Percentiles rank a stretch among this genome's conserved stretches.
Evolutionary conservation across 352 stramenopile species (phyloP).

Genomic region (Phytophthora meadii): DNA sequence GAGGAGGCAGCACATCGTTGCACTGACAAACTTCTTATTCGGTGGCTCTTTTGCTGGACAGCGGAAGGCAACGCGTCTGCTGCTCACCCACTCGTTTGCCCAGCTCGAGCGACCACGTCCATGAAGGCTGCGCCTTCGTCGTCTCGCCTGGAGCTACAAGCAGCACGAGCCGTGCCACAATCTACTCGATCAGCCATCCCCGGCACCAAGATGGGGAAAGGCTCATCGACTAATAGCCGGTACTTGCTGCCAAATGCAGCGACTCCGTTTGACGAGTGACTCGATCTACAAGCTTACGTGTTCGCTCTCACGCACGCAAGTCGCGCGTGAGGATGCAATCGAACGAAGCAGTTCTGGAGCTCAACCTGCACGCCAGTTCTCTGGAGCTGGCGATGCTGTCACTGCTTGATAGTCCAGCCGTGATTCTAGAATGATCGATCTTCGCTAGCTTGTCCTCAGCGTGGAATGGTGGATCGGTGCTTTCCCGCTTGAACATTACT

Average conservation of each 20-base stretch:
- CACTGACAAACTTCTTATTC: conserved; percentile 34
- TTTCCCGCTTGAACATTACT: conserved; percentile 22
- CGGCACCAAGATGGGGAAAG: conserved; percentile 34
- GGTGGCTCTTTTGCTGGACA: conserved; percentile 16
- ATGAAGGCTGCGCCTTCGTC: conserved; percentile 21
- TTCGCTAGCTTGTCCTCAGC: conserved; percentile 7
- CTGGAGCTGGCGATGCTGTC: conserved; percentile 7
- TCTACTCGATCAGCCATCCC: conserved; percentile 20
- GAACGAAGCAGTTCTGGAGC: conserved; percentile 23
- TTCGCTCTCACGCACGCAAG: conserved; percentile 41
- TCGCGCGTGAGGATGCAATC: conserved; percentile 18
- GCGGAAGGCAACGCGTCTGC: conserved; percentile 9
- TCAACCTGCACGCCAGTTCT: conserved; percentile 6
- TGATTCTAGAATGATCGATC: conserved; percentile 25
- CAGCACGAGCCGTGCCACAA: background rate
- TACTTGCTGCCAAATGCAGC: background rate
- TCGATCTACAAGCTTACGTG: conserved; percentile 18
- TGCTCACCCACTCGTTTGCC: conserved; percentile 37
- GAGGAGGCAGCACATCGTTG: conserved; percentile 15
- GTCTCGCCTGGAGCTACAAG: conserved; percentile 1
- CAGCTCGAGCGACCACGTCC: conserved; percentile 22
- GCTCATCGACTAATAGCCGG: conserved; percentile 35
- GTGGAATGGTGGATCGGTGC: background rate
- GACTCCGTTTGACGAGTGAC: conserved; percentile 16
- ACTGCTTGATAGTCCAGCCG: conserved; percentile 23